These are phyloP conservation scores for Penicillium sp. DNA, from an alignment of 2,329 filamentous ascomycete species.

Conservation along the genomic window DNA sequence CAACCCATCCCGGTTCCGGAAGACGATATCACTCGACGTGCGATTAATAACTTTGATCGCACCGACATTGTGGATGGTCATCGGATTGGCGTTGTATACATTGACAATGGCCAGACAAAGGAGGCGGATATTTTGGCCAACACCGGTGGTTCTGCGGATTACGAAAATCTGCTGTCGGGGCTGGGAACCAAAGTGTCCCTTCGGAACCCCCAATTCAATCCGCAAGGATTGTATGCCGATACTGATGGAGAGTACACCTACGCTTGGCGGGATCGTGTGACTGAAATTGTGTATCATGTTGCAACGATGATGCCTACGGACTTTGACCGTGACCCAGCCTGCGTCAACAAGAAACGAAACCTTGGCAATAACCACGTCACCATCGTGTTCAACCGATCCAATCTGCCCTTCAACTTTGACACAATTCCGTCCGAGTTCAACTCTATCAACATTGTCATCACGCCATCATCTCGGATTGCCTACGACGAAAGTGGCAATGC, in stretches of 20 bases:
- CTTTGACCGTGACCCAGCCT: slow-evolving; percentile 69
- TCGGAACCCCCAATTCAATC: slow-evolving; percentile 83
- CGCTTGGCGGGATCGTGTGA: slow-evolving; percentile 91
- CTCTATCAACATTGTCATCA: slow-evolving; percentile 94
- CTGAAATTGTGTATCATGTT: slow-evolving; percentile 93
- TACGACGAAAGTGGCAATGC: slow-evolving; percentile 35
- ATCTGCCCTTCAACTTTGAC: slow-evolving; percentile 81
- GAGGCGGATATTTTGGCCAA: slow-evolving; percentile 87
- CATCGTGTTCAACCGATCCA: slow-evolving; percentile 96
- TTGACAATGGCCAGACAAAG: slow-evolving; percentile 78
- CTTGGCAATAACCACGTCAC: slow-evolving; percentile 98
- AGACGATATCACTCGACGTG: slow-evolving; percentile 66
- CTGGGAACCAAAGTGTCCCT: slow-evolving; percentile 79
- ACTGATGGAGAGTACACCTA: slow-evolving; percentile 84
- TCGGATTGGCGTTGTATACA: slow-evolving; percentile 92
- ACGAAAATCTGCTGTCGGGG: slow-evolving; percentile 76
- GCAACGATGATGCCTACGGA: slow-evolving; percentile 97
- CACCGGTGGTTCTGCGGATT: slow-evolving; percentile 79
- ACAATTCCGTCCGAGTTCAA: slow-evolving; percentile 96
- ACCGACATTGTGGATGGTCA: slow-evolving; percentile 90
- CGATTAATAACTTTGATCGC: slow-evolving; percentile 78
- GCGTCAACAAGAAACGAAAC: slow-evolving; percentile 84
- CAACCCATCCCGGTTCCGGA: slow-evolving; percentile 76
- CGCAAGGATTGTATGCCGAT: slow-evolving; percentile 83
- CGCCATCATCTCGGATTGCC: slow-evolving; percentile 60